phyloP scores from a whole-genome alignment of 75 land plant genomes.

The Pseudotsuga menziesii region DNA sequence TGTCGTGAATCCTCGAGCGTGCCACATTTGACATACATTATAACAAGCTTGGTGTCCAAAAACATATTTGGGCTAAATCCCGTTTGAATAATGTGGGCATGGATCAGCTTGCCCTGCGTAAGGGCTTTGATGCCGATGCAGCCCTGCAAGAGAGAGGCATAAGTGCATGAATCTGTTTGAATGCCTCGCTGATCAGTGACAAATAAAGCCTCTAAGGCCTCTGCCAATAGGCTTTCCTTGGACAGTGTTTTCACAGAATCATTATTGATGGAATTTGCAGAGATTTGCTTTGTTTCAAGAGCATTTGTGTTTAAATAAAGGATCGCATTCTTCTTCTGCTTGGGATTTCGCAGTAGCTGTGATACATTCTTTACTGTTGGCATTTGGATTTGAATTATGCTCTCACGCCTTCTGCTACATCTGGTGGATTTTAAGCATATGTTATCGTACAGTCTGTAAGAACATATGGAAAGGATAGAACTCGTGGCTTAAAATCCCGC shows the following conservation, averaged over 20 bases:
- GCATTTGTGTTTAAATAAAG: too few species aligned
- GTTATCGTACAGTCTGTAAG: too few species aligned
- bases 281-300: too few species aligned
- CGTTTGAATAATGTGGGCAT: constrained; percentile 6
- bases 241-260: background rate
- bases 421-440: too few species aligned
- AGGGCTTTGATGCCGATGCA: constrained; percentile 1
- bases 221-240: background rate
- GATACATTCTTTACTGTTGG: too few species aligned
- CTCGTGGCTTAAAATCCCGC: too few species aligned
- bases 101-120: background rate
- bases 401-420: too few species aligned
- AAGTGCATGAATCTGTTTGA: background rate
- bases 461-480: too few species aligned
- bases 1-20: constrained; percentile 20
- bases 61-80: background rate
- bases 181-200: background rate
- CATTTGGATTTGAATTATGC: too few species aligned
- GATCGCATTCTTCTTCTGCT: too few species aligned
- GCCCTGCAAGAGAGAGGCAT: constrained; percentile 1
- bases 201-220: background rate
- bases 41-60: background rate
- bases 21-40: constrained; percentile 1
- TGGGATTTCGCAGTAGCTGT: too few species aligned
- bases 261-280: background rate